Conservation (phyloP, 1,284 basidiomycete species). For the Boletus holoroseus region DNA sequence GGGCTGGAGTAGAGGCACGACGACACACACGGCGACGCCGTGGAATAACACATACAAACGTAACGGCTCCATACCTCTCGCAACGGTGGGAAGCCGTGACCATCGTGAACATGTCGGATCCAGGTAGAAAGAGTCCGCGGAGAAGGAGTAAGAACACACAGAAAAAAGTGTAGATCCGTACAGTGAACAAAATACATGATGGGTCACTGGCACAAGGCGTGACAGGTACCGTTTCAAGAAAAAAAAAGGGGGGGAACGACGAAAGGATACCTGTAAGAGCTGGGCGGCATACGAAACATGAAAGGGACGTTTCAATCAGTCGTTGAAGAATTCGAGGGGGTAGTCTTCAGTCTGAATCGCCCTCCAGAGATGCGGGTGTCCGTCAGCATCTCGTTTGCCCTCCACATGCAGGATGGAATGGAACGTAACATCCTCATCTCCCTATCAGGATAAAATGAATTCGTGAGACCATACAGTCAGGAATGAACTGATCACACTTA, state of each 20-base stretch:
- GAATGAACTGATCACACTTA: constrained; percentile 30
- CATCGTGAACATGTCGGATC: background rate
- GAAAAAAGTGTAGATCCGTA: constrained; percentile 4
- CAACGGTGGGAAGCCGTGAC: constrained; percentile 9
- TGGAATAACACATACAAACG: constrained; percentile 10
- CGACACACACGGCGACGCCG: background rate
- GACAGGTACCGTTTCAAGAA: constrained; percentile 22
- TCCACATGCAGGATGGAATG: constrained; percentile 68
- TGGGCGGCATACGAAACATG: background rate
- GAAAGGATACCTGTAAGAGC: background rate
- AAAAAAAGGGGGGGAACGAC: background rate
- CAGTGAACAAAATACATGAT: background rate
- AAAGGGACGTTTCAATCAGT: constrained; percentile 9
- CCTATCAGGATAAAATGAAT: constrained; percentile 38
- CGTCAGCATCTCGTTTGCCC: constrained; percentile 47
- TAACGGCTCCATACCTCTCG: constrained; percentile 10
- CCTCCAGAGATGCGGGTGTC: constrained; percentile 51
- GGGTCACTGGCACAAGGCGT: constrained; percentile 12
- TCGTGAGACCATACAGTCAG: constrained; percentile 8
- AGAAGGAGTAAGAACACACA: background rate
- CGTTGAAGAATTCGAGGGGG: constrained; percentile 66
- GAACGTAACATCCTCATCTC: constrained; percentile 57
- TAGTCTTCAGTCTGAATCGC: constrained; percentile 57
- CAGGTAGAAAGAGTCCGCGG: constrained; percentile 9
- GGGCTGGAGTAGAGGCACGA: background rate